These are phyloP conservation scores for Jasminum sambac DNA, from an alignment of 257 asterid genomes.

Conservation along the genomic window DNA sequence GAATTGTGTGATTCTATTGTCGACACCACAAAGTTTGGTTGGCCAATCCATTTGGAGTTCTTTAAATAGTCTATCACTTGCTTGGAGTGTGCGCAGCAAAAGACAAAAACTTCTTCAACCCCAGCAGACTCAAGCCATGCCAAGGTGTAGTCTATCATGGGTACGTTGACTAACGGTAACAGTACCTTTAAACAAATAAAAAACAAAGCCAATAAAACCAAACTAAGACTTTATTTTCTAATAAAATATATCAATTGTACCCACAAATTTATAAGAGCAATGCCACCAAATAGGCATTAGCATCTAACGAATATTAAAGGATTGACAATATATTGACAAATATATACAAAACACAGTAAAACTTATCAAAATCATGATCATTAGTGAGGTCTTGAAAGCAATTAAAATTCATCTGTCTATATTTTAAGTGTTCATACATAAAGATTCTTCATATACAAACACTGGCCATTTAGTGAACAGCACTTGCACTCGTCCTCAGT, in stretches of 20 bases:
- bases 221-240: conserved; percentile 7
- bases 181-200: conserved; percentile 53
- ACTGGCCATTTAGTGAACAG: neutral
- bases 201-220: neutral
- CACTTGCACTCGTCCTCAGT: neutral
- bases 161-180: conserved; percentile 82
- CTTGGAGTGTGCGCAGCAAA: conserved; percentile 93
- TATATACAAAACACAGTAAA: neutral
- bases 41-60: conserved; percentile 66
- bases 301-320: neutral
- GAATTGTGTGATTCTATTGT: conserved; percentile 84
- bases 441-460: neutral
- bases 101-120: conserved; percentile 90
- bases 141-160: conserved; percentile 91
- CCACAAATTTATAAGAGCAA: neutral
- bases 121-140: conserved; percentile 99
- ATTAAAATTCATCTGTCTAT: neutral
- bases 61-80: conserved; percentile 82
- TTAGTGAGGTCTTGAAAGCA: neutral
- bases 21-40: conserved; percentile 67
- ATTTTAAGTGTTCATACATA: neutral
- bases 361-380: neutral
- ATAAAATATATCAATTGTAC: neutral
- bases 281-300: neutral
- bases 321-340: neutral